Evolutionary conservation across 2,329 filamentous ascomycete genomes (phyloP).

Genomic region (Clarireedia paspali): DNA sequence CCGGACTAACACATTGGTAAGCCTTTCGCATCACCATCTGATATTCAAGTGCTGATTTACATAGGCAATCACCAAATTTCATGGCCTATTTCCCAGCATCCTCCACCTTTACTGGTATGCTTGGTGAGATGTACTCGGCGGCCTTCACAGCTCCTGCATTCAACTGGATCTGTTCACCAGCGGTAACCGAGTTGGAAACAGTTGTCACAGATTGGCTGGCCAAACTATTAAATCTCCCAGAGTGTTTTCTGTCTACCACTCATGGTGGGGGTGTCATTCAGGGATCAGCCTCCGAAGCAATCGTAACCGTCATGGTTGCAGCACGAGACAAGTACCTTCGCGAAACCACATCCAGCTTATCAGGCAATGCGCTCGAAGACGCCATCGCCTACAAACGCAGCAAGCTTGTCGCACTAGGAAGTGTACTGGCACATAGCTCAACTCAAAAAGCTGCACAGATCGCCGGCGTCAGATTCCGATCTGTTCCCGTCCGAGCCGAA

Average conservation of each 20-base stretch:
- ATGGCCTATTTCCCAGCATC: slow-evolving; percentile 91
- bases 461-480: slow-evolving; percentile 72
- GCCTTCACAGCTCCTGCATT: slow-evolving; percentile 87
- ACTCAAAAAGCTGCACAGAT: slow-evolving; percentile 85
- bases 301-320: slow-evolving; percentile 80
- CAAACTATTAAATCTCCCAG: slow-evolving; percentile 64
- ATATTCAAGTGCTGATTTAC: slow-evolving; percentile 1
- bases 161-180: slow-evolving; percentile 94
- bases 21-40: slow-evolving; percentile 6
- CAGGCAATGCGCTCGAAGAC: slow-evolving; percentile 58
- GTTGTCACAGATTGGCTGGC: slow-evolving; percentile 89
- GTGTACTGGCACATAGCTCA: slow-evolving; percentile 71
- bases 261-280: slow-evolving; percentile 89
- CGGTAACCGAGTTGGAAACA: slow-evolving; percentile 88
- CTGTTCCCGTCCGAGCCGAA: slow-evolving; percentile 53
- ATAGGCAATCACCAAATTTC: slow-evolving; percentile 79
- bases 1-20: slow-evolving; percentile 82
- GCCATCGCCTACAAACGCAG: slow-evolving; percentile 58
- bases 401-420: slow-evolving; percentile 72
- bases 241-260: slow-evolving; percentile 64
- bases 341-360: slow-evolving; percentile 45
- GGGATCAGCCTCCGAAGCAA: slow-evolving; percentile 79
- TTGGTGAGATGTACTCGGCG: slow-evolving; percentile 87
- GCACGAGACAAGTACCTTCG: slow-evolving; percentile 73
- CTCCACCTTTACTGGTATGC: slow-evolving; percentile 73